These are phyloP conservation scores for Boletus subparvulus DNA, from an alignment of 768 basidiomycete species.

Conservation along the genomic window DNA sequence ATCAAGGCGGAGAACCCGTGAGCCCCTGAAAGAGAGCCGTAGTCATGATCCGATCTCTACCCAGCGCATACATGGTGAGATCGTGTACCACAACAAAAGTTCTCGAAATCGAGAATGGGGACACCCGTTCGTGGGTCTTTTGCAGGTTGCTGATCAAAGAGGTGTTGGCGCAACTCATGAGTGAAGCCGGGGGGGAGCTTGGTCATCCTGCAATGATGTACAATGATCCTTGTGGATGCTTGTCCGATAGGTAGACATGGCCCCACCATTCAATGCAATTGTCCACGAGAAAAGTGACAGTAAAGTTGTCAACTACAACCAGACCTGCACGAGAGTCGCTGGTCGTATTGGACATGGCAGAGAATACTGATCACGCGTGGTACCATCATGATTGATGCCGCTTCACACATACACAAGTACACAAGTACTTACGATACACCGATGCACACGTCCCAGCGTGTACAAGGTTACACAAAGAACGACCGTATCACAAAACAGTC, in stretches of 20 bases:
- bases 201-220: constrained; percentile 57
- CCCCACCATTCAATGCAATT: constrained; percentile 78
- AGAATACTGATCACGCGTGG: background rate
- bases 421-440: background rate
- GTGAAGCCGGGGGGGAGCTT: constrained; percentile 76
- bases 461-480: background rate
- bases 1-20: constrained; percentile 85
- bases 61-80: background rate
- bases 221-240: background rate
- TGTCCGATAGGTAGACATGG: background rate
- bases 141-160: constrained; percentile 47
- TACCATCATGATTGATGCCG: background rate
- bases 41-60: background rate
- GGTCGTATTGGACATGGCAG: constrained; percentile 11
- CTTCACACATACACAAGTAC: background rate
- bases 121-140: constrained; percentile 49
- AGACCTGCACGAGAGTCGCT: constrained; percentile 19
- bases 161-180: constrained; percentile 66
- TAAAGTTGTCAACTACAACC: constrained; percentile 37
- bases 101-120: constrained; percentile 69
- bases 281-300: constrained; percentile 70
- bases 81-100: constrained; percentile 62
- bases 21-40: constrained; percentile 47
- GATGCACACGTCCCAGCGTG: constrained; percentile 8
- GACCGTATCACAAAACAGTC: background rate